Base-by-base conservation (phyloP, 2,329 filamentous ascomycete genomes). In the Lasiodiplodia hormozganensis region DNA sequence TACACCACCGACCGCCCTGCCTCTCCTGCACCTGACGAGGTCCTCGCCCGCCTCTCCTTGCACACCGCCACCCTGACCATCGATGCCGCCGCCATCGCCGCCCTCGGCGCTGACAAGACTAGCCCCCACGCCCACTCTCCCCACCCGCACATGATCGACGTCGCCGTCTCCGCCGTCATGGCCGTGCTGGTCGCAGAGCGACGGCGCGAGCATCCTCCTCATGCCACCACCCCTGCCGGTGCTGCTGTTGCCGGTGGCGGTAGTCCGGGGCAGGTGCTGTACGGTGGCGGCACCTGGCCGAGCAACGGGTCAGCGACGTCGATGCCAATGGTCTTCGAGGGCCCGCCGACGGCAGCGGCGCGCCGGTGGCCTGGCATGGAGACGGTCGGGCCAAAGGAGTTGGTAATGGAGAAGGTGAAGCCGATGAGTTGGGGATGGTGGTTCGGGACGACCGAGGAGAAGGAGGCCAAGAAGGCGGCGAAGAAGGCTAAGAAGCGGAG, bases 81-180 rank as follows among this genome's bases (percentile, higher is more conserved):
- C n/a, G 83, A 85, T 68, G 74, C 82, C 6, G 81, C 80, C 2
- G 80, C 80, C 1, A 71, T 85, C 2, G 43, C 51, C 6, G 62
- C 60, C 7, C 47, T 66, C 4, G 62, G 62, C 12, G 23, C 66
- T 6, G 56, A 40, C 28, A 67, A 67, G 65, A 74, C 79, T 14
- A 78, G 76, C 21, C 43, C 43, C 0, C 60, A 64, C 31, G 60
- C 60, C 16, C 60, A 64, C 60, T 76, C 84, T 68, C 79, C 80
- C n/a, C 82, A 81, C 66, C 76, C 79, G 4, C 83, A 83, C 72
- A 76, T 84, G 53, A 75, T 83, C 62, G 83, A 85, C 70, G 82
- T 83, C 1, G 78, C 78, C 1, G 75, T 82, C 5, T 76, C 76
- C 3, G 77, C 82, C 0, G 73, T 85, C 12, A 73, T 85, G 36